phyloP scores from a whole-genome alignment of 352 stramenopile genomes.

The Phytophthora pistaciae region DNA sequence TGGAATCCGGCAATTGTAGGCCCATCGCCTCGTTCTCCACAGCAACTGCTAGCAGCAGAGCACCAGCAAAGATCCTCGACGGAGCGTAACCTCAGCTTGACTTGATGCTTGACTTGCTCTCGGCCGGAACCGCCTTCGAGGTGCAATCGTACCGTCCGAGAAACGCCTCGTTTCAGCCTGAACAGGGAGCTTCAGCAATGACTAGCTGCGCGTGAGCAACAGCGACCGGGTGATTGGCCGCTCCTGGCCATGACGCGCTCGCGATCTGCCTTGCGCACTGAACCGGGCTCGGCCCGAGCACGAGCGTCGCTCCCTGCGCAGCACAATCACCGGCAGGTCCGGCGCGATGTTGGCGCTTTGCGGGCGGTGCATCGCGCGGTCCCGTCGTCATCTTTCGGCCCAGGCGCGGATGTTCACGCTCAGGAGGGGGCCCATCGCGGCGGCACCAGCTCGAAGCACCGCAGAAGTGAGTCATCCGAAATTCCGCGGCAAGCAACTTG shows the following conservation, averaged over 20 bases:
- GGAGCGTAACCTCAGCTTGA: background rate
- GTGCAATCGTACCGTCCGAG: background rate
- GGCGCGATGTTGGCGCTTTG: conserved; percentile 14
- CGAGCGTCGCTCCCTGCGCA: background rate
- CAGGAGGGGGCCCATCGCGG: conserved; percentile 5
- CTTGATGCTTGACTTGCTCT: background rate
- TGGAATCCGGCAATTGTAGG: background rate
- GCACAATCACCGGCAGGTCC: conserved; percentile 10
- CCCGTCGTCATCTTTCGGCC: conserved; percentile 11
- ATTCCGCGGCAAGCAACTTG: conserved; percentile 5
- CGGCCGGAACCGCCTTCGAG: background rate
- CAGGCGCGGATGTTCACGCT: conserved; percentile 24
- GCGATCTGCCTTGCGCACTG: conserved; percentile 8
- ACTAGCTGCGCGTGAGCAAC: conserved; percentile 32
- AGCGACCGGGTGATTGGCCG: conserved; percentile 25
- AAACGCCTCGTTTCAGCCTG: background rate
- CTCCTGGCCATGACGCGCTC: conserved; percentile 26
- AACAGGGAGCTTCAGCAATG: conserved; percentile 12
- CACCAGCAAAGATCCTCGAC: background rate
- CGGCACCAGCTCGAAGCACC: conserved; percentile 1
- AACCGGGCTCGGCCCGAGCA: background rate
- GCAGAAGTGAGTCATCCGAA: conserved; percentile 26
- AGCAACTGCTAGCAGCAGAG: background rate
- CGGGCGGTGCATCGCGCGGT: background rate
- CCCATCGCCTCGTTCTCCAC: no score